Evolutionary conservation across 495 filamentous ascomycete genomes (phyloP), one percentile per base, ranked within the genome.

Genomic region (Acidomyces sp.): DNA sequence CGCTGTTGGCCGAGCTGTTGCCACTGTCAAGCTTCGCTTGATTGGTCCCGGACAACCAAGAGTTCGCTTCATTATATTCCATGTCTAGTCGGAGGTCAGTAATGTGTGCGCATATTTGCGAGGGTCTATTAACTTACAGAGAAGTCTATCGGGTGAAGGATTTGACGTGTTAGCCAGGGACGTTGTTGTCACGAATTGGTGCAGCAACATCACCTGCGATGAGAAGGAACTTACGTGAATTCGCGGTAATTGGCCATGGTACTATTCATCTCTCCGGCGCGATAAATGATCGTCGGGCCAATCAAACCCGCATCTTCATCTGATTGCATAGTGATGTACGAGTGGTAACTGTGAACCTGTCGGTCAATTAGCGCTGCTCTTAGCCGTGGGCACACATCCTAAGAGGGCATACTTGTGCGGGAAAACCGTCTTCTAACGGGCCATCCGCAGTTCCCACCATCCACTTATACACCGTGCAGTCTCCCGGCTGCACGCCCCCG

Each of bases 211-310:
- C n/a, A n/a, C n/a, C n/a, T n/a, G n/a, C n/a, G n/a, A n/a, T n/a
- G n/a, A n/a, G n/a, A n/a, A n/a, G n/a, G n/a, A n/a, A n/a, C n/a
- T n/a, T n/a, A n/a, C 6, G 33, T 24, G 28, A 51, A 41, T 24
- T 51, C 48, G 43, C 48, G 48, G 26, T 48, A 39, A 19, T 33
- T 41, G 17, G 43, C 41, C 43, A 51, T 48, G 23, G 44, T 48
- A 7, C 28, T 9, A 7, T 22, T 21, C 43, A 51, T 47, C 37
- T 41, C 17, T 11, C 48, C 48, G 7, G 37, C 23, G 4, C 21
- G 26, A 22, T 51, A 51, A 32, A 51, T 25, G 30, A 51, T 42
- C 6, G 32, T 21, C 1, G 48, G 37, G 3, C 48, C 48, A 28
- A 44, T 51, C 15, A 51, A 31, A 26, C 48, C 48, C 13, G 48